These are phyloP conservation scores for Leccinum disarticulatum DNA, from an alignment of 768 basidiomycete genomes.

Conservation along the genomic window DNA sequence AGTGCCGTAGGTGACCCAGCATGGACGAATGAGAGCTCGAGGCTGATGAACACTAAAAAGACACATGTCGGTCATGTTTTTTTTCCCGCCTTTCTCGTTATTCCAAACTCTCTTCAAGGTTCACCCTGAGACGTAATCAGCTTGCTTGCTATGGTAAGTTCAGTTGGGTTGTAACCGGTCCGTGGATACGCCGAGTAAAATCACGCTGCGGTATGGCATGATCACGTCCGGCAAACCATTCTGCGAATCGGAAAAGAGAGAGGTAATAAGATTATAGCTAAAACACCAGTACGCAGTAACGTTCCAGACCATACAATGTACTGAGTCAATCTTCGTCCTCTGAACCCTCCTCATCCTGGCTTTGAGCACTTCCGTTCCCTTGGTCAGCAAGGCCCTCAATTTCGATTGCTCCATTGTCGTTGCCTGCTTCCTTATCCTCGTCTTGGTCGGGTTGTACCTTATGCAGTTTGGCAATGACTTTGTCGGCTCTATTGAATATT, in stretches of 20 bases:
- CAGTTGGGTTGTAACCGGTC: conserved; percentile 8
- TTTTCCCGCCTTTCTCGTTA: not conserved
- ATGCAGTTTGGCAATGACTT: conserved; percentile 85
- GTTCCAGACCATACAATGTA: conserved; percentile 30
- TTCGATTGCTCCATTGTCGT: conserved; percentile 44
- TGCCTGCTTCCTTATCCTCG: conserved; percentile 45
- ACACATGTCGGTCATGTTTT: conserved; percentile 8
- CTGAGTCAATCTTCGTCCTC: conserved; percentile 31
- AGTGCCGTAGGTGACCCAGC: conserved; percentile 10
- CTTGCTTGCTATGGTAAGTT: conserved; percentile 5
- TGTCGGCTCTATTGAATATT: conserved; percentile 95
- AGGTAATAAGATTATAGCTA: conserved; percentile 23
- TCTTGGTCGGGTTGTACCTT: conserved; percentile 60
- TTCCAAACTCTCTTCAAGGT: conserved; percentile 7
- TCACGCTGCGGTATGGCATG: not conserved
- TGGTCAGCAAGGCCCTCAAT: conserved; percentile 57
- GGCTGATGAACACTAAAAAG: not conserved
- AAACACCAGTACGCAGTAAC: conserved; percentile 33
- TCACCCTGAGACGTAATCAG: conserved; percentile 7
- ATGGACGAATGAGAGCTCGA: not conserved
- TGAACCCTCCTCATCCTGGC: conserved; percentile 28
- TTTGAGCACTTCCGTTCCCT: conserved; percentile 27
- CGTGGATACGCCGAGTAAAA: conserved; percentile 3
- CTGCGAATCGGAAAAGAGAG: conserved; percentile 7
- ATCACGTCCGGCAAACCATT: not conserved